Conservation (phyloP, 306 rosid species). For the Lablab purpureus region DNA sequence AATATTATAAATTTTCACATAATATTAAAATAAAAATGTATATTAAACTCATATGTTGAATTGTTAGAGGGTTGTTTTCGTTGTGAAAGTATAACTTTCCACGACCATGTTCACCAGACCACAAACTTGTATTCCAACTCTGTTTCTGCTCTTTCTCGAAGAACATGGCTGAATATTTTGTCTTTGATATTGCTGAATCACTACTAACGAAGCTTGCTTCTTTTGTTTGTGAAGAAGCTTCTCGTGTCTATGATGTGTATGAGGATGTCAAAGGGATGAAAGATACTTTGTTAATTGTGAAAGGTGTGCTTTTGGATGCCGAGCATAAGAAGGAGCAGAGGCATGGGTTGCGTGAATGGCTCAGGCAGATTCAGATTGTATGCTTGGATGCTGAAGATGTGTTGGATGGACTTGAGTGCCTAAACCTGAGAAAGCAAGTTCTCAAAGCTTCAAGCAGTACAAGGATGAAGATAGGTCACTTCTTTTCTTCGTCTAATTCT, state of each 20-base stretch:
- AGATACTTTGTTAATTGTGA: constrained; percentile 8
- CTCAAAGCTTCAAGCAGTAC: neutral
- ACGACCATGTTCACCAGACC: too few species aligned
- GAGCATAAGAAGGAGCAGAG: constrained; percentile 15
- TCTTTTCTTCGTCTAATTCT: constrained; percentile 18
- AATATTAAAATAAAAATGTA: too few species aligned
- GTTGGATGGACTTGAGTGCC: constrained; percentile 18
- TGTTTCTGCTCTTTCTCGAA: neutral
- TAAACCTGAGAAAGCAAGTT: neutral
- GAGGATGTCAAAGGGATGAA: constrained; percentile 4
- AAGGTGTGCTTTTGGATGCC: constrained; percentile 23
- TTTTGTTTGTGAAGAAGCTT: constrained; percentile 20
- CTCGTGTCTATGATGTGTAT: constrained; percentile 17
- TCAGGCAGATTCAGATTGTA: constrained; percentile 5
- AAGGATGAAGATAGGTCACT: constrained; percentile 14
- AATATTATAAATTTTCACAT: too few species aligned
- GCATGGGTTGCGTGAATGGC: constrained; percentile 28
- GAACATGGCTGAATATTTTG: neutral
- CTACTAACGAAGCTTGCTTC: constrained; percentile 25
- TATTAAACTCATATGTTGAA: too few species aligned
- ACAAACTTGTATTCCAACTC: neutral
- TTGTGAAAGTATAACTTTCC: too few species aligned
- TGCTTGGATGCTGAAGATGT: constrained; percentile 16
- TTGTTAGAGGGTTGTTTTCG: too few species aligned
- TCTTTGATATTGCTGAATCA: neutral